Conservation (phyloP, 2,329 filamentous ascomycete species). For the Diaporthe nobilis region DNA sequence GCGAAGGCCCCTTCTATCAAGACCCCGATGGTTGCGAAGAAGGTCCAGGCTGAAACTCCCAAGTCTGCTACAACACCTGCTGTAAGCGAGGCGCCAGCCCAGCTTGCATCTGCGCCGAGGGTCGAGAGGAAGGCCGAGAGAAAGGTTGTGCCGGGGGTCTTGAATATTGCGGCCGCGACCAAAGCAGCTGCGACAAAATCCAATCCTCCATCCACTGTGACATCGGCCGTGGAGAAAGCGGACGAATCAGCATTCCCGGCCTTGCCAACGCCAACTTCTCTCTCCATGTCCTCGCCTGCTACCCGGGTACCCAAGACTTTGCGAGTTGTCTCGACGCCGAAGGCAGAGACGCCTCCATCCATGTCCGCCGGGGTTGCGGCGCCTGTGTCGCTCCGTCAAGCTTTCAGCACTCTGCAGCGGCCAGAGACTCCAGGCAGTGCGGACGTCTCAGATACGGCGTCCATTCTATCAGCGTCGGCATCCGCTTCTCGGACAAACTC, state of each 20-base stretch:
- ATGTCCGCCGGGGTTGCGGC: slow-evolving; percentile 47
- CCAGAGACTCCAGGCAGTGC: slow-evolving; percentile 80
- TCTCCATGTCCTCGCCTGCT: slow-evolving; percentile 66
- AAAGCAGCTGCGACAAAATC: slow-evolving; percentile 53
- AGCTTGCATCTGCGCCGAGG: slow-evolving; percentile 43
- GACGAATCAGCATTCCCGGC: slow-evolving; percentile 64
- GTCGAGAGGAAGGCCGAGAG: slow-evolving; percentile 49
- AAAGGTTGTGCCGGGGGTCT: slow-evolving; percentile 57
- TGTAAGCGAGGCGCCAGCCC: slow-evolving; percentile 16
- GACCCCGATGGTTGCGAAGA: slow-evolving; percentile 53
- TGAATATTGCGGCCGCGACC: slow-evolving; percentile 66
- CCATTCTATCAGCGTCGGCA: slow-evolving; percentile 78
- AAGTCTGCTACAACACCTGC: slow-evolving; percentile 36
- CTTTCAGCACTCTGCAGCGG: slow-evolving; percentile 59
- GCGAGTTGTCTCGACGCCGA: slow-evolving; percentile 78
- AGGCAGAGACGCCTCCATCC: slow-evolving; percentile 66
- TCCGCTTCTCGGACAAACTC: slow-evolving; percentile 79
- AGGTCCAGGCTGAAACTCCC: slow-evolving; percentile 45
- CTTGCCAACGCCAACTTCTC: slow-evolving; percentile 62
- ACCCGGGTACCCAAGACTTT: slow-evolving; percentile 73
- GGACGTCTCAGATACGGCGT: slow-evolving; percentile 83
- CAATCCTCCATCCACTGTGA: slow-evolving; percentile 48
- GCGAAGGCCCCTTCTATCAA: slow-evolving; percentile 51
- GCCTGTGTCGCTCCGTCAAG: slow-evolving; percentile 60
- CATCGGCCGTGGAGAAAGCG: slow-evolving; percentile 52